phyloP scores from a whole-genome alignment of 129 eudicot species.

The Calendula officinalis region DNA sequence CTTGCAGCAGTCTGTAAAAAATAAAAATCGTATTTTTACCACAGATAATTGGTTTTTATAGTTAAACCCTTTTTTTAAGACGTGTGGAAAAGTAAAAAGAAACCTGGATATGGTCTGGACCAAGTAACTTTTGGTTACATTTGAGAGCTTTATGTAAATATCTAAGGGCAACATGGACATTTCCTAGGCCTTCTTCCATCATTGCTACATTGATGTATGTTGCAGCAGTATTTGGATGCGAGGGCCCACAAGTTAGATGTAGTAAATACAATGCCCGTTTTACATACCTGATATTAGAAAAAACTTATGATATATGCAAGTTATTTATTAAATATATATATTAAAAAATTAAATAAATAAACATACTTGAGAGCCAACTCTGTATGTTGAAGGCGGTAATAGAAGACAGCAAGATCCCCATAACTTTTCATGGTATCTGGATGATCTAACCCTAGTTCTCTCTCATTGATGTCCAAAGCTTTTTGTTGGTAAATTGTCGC shows the following conservation, averaged over 20 bases:
- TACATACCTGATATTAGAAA: conserved; percentile 57
- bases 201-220: conserved; percentile 98
- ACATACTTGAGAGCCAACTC: conserved; percentile 98
- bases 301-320: neutral
- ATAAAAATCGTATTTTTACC: neutral
- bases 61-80: conserved; percentile 16
- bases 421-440: conserved; percentile 99
- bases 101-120: conserved; percentile 99
- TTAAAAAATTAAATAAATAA: conserved; percentile 5
- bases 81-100: conserved; percentile 12
- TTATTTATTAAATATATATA: neutral
- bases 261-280: conserved; percentile 89
- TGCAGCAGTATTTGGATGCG: conserved; percentile 99
- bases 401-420: conserved; percentile 99
- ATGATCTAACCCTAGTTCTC: conserved; percentile 98
- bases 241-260: conserved; percentile 97
- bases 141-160: conserved; percentile 98
- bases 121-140: conserved; percentile 93
- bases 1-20: conserved; percentile 95
- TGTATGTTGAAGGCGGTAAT: conserved; percentile 97
- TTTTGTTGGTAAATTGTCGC: conserved; percentile 99
- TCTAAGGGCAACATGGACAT: conserved; percentile 97
- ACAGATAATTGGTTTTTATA: neutral
- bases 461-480: conserved; percentile 97
- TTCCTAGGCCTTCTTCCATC: conserved; percentile 99